Evolutionary conservation across 2,329 filamentous ascomycete genomes (phyloP), one percentile per base, ranked within the genome.

Genomic region (Lojkania enalia): DNA sequence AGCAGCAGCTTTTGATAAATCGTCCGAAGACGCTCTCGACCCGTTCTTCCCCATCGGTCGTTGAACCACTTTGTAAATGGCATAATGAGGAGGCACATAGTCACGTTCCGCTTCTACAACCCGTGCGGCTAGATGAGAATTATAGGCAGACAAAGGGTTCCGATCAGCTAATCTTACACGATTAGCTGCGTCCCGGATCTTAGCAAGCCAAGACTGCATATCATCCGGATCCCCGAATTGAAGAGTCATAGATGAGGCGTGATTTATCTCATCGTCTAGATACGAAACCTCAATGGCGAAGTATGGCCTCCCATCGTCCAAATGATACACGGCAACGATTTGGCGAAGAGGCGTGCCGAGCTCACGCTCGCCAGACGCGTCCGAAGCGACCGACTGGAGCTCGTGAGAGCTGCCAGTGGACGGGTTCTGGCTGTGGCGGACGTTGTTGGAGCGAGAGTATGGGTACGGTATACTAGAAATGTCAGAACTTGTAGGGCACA

Each of bases 231-330:
- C 82, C 42, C 76, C 74, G 29, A 86, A 78, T 58, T 86, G 84
- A 48, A 87, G 74, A 31, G 82, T 82, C 63, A 87, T 78, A 13
- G 80, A 78, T 2, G 81, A 80, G 11, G 81, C 76, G 47, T 83
- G 79, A 50, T 80, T 76, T 6, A 76, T 76, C 30, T 84, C 79
- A 48, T 87, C 84, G 56, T 88, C 85, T 42, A 87, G 66, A 58
- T 84, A 84, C 42, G 82, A 83, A 6, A 88, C 76, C 57, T 88
- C 85, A 27, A 87, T 77, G 15, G 81, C 83, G 55, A 84, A 84
- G 52, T 82, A 83, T 1, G 83, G 81, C 39, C 81, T 76, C 14
- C 83, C 83, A 60, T 87, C 85, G 52, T 87, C 85, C 31, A 86
- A 70, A 51, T 80, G 80, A 61, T 85, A 85, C 7, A 84, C 79